Percentiles rank a stretch among this genome's conserved stretches.
Conservation (phyloP, 2,329 filamentous ascomycete species). For the Leptographium galeiforme region DNA sequence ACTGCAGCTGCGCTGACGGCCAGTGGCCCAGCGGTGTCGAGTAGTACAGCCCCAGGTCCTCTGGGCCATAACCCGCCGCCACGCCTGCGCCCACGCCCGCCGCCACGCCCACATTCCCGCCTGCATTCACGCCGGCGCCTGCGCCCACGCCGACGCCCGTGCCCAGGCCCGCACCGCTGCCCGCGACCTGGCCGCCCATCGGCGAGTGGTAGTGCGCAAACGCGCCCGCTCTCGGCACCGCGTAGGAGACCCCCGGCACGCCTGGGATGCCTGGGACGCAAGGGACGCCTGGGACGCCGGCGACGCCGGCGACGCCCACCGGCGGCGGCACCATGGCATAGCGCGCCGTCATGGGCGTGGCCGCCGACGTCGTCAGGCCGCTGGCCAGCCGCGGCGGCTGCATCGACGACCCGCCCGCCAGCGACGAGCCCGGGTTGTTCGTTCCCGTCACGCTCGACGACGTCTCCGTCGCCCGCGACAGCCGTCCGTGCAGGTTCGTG, state of each 20-base stretch:
- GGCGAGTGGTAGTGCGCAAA: background rate
- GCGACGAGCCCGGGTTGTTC: slow-evolving; percentile 3
- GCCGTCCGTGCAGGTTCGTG: slow-evolving; percentile 10
- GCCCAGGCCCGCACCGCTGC: too few species aligned
- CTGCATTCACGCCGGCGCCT: too few species aligned
- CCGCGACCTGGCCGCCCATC: background rate
- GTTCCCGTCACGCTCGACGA: slow-evolving; percentile 11
- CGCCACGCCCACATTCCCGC: too few species aligned
- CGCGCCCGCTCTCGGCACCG: background rate
- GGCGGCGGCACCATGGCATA: background rate
- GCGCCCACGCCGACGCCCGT: too few species aligned
- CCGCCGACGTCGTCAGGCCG: background rate
- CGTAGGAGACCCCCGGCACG: background rate
- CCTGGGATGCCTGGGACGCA: too few species aligned
- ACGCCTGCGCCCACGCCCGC: too few species aligned
- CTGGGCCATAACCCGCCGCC: too few species aligned
- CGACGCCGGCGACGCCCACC: too few species aligned
- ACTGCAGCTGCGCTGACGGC: too few species aligned
- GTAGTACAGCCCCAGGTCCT: too few species aligned
- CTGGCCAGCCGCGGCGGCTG: slow-evolving; percentile 2
- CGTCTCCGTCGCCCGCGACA: slow-evolving; percentile 9
- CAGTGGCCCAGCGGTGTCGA: too few species aligned
- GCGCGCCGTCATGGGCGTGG: background rate
- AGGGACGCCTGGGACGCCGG: too few species aligned
- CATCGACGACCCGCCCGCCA: slow-evolving; percentile 8